Percentiles rank a stretch among this genome's conserved stretches.
These are phyloP conservation scores for Nakaseomyces kungkrabaensis DNA, from an alignment of 1,139 yeast species.

Conservation along the genomic window DNA sequence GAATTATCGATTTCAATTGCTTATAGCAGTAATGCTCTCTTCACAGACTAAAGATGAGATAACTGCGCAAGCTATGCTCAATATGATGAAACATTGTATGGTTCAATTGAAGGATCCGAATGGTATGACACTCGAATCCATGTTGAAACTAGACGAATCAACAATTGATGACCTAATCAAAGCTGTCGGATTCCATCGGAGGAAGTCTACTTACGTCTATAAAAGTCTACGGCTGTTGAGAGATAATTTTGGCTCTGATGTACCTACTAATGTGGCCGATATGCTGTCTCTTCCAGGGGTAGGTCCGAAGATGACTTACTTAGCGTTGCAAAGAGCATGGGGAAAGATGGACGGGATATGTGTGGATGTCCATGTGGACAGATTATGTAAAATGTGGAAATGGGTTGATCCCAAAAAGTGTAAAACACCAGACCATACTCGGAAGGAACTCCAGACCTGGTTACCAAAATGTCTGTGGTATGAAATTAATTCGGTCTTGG, in stretches of 20 bases:
- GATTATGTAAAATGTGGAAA: slow-evolving; percentile 71
- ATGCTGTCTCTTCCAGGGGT: slow-evolving; percentile 74
- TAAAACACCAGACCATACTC: slow-evolving; percentile 64
- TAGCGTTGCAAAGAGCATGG: slow-evolving; percentile 80
- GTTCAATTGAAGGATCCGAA: slow-evolving; percentile 27
- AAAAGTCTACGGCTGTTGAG: slow-evolving; percentile 46
- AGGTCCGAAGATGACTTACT: slow-evolving; percentile 91
- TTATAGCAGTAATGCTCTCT: slow-evolving; percentile 75
- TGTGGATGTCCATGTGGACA: slow-evolving; percentile 84
- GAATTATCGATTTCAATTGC: slow-evolving; percentile 57
- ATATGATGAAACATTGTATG: slow-evolving; percentile 41
- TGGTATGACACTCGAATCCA: slow-evolving; percentile 37
- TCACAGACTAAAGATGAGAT: slow-evolving; percentile 89
- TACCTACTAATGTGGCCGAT: slow-evolving; percentile 60
- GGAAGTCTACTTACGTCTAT: slow-evolving; percentile 66
- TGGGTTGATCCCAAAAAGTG: slow-evolving; percentile 52
- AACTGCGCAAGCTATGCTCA: slow-evolving; percentile 61
- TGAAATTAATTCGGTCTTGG: slow-evolving; percentile 75
- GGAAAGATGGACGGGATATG: slow-evolving; percentile 69
- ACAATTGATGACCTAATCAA: slow-evolving; percentile 59
- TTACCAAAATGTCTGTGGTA: slow-evolving; percentile 65
- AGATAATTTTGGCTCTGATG: slow-evolving; percentile 49
- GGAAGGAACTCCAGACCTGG: slow-evolving; percentile 64
- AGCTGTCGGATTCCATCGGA: slow-evolving; percentile 78
- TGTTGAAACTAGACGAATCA: slow-evolving; percentile 43